These are phyloP conservation scores for Heliosperma pusillum DNA, from an alignment of 148 eudicot species.

Conservation along the genomic window DNA sequence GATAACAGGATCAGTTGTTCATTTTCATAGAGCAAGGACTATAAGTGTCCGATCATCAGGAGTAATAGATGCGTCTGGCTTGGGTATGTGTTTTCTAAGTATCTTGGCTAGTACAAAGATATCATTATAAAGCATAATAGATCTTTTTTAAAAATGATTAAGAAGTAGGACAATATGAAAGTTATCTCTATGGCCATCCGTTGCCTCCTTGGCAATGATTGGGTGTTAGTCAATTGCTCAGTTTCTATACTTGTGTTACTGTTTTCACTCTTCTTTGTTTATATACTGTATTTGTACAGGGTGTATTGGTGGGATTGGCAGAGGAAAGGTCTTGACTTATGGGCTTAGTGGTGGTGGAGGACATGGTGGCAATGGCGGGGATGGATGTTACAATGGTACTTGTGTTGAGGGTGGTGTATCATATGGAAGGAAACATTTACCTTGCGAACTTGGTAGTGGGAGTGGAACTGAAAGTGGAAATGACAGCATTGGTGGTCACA, in stretches of 20 bases:
- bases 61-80: constrained; percentile 68
- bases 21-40: constrained; percentile 89
- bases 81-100: constrained; percentile 48
- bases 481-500: constrained; percentile 52
- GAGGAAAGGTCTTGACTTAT: constrained; percentile 49
- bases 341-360: constrained; percentile 94
- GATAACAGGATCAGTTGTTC: constrained; percentile 86
- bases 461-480: constrained; percentile 89
- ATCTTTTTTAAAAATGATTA: too few species aligned
- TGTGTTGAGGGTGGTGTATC: constrained; percentile 72
- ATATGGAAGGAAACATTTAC: constrained; percentile 72
- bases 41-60: constrained; percentile 60
- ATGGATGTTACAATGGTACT: constrained; percentile 58
- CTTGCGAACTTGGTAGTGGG: constrained; percentile 90
- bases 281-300: constrained; percentile 44
- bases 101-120: not conserved
- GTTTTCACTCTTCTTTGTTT: not conserved
- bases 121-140: not conserved
- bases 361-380: constrained; percentile 94
- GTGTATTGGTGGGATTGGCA: constrained; percentile 79
- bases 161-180: not conserved
- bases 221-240: not conserved
- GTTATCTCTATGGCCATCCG: not conserved
- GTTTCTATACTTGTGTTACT: not conserved
- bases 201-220: not conserved